phyloP scores from a whole-genome alignment of 2,329 filamentous ascomycete species.

The Colletotrichum godetiae region DNA sequence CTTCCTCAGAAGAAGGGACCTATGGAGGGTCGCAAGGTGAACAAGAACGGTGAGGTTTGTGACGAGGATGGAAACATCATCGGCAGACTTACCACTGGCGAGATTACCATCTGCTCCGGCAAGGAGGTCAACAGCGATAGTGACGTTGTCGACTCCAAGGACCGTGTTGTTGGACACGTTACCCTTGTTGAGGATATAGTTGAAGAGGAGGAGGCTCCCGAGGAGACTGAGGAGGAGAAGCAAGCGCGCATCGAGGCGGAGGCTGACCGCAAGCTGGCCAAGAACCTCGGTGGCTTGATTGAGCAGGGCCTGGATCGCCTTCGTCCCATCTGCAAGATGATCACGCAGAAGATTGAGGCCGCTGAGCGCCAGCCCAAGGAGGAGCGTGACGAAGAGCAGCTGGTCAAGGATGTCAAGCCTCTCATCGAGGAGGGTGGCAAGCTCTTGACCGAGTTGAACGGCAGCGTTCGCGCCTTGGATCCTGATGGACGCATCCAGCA shows the following conservation, averaged over 20 bases:
- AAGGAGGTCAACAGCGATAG: constrained; percentile 78
- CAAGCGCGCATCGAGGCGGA: constrained; percentile 67
- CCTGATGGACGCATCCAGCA: constrained; percentile 88
- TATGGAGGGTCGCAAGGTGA: constrained; percentile 65
- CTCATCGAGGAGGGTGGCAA: constrained; percentile 87
- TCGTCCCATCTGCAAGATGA: constrained; percentile 86
- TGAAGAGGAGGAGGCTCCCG: constrained; percentile 59
- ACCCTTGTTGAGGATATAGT: constrained; percentile 71
- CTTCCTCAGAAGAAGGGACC: constrained; percentile 64
- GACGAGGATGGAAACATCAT: constrained; percentile 70
- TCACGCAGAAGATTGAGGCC: constrained; percentile 83
- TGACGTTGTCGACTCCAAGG: constrained; percentile 77
- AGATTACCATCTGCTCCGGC: constrained; percentile 71
- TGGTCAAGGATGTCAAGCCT: constrained; percentile 87
- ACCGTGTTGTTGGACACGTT: constrained; percentile 74
- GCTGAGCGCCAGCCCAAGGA: constrained; percentile 86
- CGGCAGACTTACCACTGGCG: constrained; percentile 76
- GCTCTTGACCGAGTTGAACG: constrained; percentile 88
- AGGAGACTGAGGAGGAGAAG: constrained; percentile 56
- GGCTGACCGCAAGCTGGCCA: constrained; percentile 80
- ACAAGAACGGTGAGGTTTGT: constrained; percentile 68
- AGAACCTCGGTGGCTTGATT: constrained; percentile 78
- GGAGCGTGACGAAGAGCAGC: constrained; percentile 88
- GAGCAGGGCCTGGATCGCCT: constrained; percentile 85
- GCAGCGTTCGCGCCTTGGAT: constrained; percentile 86